Base-by-base conservation (phyloP, 768 basidiomycete species). In the Auricularia heimuer region DNA sequence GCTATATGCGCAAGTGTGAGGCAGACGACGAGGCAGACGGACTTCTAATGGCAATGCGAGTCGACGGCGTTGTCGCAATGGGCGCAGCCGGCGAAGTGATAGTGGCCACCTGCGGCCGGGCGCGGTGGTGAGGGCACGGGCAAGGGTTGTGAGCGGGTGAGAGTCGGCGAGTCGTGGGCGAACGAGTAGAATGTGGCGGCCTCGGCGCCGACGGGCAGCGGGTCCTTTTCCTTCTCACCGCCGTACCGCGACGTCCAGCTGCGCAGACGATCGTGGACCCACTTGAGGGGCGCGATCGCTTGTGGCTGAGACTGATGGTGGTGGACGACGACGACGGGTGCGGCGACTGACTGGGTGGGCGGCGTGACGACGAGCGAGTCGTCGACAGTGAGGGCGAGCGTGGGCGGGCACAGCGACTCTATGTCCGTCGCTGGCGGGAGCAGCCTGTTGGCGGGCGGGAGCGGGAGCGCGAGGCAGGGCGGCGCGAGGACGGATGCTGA, bases 361-460 rank as follows among this genome's bases (percentile, higher is more conserved):
- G 56, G 56, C 4, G 56, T 60, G 56, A 35, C 29, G 56, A 60
- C 34, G 56, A 35, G 56, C 56, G 56, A 60, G 56, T 60, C 56
- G 24, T 60, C 56, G 56, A 14, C 56, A 6, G 56, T 60, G 56
- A 60, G 56, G 2, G 29, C 56, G 56, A 60, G 11, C 14, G 56
- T 60, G 1, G 56, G 56, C 29, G 56, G 56, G 56, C 56, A 60
- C 29, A 60, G 56, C 29, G 56, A 60, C 56, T 60, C 56, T 14
- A 29, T 60, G 56, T 60, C 56, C 29, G 56, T 60, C 29, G 56
- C 24, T 29, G 34, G 29, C 56, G 34, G 24, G 24, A 29, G 56
- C 7, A 35, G 34, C 56, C 24, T 24, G 56, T 35, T 8, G 56
- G 29, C 8, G 4, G 24, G 24, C 29, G 34, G 56, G 11, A 60